phyloP scores from a whole-genome alignment of 345 rosid species.

The Psidium guajava region DNA sequence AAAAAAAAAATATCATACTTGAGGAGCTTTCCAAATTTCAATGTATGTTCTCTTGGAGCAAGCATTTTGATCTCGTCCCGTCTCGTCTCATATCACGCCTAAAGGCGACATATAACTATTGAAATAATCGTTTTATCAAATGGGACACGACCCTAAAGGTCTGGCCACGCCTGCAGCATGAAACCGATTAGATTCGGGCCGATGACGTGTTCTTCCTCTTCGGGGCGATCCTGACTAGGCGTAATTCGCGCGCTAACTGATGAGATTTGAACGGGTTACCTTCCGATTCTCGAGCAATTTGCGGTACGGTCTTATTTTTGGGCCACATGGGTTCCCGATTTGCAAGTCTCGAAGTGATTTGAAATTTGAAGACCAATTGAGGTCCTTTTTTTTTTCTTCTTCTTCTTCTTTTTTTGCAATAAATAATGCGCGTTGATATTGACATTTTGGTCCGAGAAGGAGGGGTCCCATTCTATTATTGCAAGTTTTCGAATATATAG shows the following conservation, averaged over 20 bases:
- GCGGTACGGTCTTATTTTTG: neutral
- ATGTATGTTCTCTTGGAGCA: neutral
- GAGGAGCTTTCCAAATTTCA: neutral
- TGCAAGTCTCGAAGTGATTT: neutral
- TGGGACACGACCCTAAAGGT: too few relatives aligned
- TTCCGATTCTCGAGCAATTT: rapidly evolving
- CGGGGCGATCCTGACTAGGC: rapidly evolving
- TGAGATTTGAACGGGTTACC: neutral
- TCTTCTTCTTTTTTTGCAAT: neutral
- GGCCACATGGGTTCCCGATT: neutral
- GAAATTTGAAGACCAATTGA: neutral
- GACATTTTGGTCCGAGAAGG: neutral
- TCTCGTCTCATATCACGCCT: neutral
- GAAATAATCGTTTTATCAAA: too few relatives aligned
- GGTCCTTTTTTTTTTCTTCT: too few relatives aligned
- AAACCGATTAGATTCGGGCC: rapidly evolving
- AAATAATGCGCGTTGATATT: neutral
- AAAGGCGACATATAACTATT: too few relatives aligned
- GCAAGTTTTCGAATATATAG: neutral
- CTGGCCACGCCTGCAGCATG: too few relatives aligned
- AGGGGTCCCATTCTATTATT: neutral
- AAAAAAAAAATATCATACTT: too few relatives aligned
- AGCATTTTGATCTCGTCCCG: neutral
- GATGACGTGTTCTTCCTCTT: rapidly evolving
- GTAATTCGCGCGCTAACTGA: neutral